These are phyloP conservation scores for Aureobasidium pullulans DNA, from an alignment of 2,329 filamentous ascomycete species.

Conservation along the genomic window DNA sequence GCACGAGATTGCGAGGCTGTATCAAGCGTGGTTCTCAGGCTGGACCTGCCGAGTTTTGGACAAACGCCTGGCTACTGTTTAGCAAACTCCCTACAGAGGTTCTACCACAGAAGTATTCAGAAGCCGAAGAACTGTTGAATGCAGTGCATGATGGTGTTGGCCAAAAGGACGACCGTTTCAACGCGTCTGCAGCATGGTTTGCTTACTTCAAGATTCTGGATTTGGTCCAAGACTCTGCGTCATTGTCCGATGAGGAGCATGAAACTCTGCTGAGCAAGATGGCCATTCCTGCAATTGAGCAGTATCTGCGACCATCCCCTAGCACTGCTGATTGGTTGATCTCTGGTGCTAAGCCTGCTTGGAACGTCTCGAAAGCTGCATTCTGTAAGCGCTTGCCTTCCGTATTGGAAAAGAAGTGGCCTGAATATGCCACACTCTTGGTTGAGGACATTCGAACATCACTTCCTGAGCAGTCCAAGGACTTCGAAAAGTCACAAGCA, in stretches of 20 bases:
- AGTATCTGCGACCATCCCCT: conserved; percentile 44
- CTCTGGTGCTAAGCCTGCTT: conserved; percentile 35
- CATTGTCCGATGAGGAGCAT: conserved; percentile 37
- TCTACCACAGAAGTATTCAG: conserved; percentile 47
- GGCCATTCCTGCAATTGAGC: conserved; percentile 45
- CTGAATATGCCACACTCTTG: conserved; percentile 53
- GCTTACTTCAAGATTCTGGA: conserved; percentile 61
- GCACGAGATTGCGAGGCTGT: conserved; percentile 59
- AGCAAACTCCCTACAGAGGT: conserved; percentile 46
- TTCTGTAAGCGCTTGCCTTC: conserved; percentile 2
- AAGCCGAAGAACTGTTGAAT: conserved; percentile 54
- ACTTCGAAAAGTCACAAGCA: conserved; percentile 65
- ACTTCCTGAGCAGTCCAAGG: conserved; percentile 72
- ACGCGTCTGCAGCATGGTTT: conserved; percentile 63
- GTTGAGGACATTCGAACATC: conserved; percentile 63
- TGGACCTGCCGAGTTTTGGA: conserved; percentile 68
- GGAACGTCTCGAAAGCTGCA: conserved; percentile 32
- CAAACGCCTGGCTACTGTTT: conserved; percentile 56
- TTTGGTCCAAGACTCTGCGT: conserved; percentile 32
- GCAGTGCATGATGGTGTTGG: conserved; percentile 65
- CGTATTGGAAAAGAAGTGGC: conserved; percentile 51
- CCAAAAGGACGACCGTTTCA: conserved; percentile 65
- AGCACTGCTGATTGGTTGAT: conserved; percentile 46
- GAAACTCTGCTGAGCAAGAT: conserved; percentile 39
- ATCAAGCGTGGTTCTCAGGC: conserved; percentile 78